Evolutionary conservation across 371 early-diverging fungal species (phyloP).

Genomic region (Vairimorpha apis): DNA sequence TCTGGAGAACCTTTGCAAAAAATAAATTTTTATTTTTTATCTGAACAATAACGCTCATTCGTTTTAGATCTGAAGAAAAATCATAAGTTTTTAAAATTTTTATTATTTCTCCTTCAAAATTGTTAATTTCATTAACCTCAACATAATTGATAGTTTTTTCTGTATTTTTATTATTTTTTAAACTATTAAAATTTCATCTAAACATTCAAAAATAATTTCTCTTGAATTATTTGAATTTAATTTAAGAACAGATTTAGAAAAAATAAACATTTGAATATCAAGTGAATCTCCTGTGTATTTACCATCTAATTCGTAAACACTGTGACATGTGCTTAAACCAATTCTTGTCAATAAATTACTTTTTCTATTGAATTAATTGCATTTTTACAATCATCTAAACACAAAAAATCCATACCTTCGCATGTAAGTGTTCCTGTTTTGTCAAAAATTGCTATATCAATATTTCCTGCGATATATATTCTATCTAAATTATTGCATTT

Average conservation of each 20-base stretch:
- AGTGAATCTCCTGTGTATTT: constrained; percentile 89
- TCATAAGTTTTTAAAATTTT: constrained; percentile 74
- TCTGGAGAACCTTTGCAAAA: constrained; percentile 62
- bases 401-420: constrained; percentile 88
- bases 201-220: constrained; percentile 8
- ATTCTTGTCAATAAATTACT: constrained; percentile 9
- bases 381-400: constrained; percentile 66
- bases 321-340: constrained; percentile 88
- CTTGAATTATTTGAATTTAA: constrained; percentile 52
- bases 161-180: constrained; percentile 1
- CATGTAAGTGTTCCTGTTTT: constrained; percentile 98
- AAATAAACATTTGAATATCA: constrained; percentile 94
- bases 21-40: constrained; percentile 59
- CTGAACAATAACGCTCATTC: constrained; percentile 82
- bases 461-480: constrained; percentile 85
- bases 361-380: constrained; percentile 3
- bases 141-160: not conserved
- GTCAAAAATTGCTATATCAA: constrained; percentile 92
- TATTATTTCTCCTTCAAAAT: not conserved
- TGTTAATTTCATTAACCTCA: not conserved
- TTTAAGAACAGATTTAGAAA: constrained; percentile 65
- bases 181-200: constrained; percentile 8
- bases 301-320: constrained; percentile 77
- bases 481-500: constrained; percentile 83
- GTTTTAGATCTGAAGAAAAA: constrained; percentile 77